Evolutionary conservation across 2,329 filamentous ascomycete species (phyloP).

Genomic region (Fusarium albidum): DNA sequence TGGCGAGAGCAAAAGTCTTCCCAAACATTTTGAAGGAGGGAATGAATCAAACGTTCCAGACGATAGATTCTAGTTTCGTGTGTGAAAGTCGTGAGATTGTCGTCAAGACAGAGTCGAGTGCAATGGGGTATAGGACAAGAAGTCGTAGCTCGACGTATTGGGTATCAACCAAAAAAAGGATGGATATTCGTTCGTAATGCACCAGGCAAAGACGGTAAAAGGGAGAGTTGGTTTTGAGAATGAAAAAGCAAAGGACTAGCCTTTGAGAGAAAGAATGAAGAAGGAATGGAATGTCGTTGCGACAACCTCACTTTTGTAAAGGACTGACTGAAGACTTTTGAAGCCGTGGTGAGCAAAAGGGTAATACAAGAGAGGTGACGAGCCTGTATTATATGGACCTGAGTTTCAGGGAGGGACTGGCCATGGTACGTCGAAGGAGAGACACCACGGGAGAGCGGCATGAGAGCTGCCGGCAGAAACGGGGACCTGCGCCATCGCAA

Average conservation of each 20-base stretch:
- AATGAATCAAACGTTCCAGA: constrained; percentile 43
- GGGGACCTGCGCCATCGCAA: constrained; percentile 3
- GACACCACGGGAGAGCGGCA: constrained; percentile 24
- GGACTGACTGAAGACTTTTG: constrained; percentile 40
- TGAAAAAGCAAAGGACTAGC: constrained; percentile 39
- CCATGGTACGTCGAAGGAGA: constrained; percentile 13
- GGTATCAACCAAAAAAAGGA: constrained; percentile 35
- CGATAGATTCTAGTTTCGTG: constrained; percentile 38
- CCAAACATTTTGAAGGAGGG: constrained; percentile 57
- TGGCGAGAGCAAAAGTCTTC: constrained; percentile 59
- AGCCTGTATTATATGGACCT: constrained; percentile 37
- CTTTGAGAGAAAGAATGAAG: constrained; percentile 35
- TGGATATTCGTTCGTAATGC: constrained; percentile 33
- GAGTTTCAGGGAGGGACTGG: constrained; percentile 30
- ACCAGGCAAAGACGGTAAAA: constrained; percentile 38
- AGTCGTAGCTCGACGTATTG: constrained; percentile 30
- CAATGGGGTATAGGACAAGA: constrained; percentile 28
- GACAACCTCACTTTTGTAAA: constrained; percentile 41
- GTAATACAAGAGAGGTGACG: constrained; percentile 19
- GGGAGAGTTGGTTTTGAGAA: constrained; percentile 29
- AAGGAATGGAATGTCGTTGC: constrained; percentile 41
- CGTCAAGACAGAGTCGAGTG: constrained; percentile 42
- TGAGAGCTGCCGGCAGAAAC: constrained; percentile 33
- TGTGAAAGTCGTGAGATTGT: constrained; percentile 35
- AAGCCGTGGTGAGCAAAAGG: constrained; percentile 34